phyloP scores from a whole-genome alignment of 2,329 filamentous ascomycete genomes.

The Fusarium newnesense region DNA sequence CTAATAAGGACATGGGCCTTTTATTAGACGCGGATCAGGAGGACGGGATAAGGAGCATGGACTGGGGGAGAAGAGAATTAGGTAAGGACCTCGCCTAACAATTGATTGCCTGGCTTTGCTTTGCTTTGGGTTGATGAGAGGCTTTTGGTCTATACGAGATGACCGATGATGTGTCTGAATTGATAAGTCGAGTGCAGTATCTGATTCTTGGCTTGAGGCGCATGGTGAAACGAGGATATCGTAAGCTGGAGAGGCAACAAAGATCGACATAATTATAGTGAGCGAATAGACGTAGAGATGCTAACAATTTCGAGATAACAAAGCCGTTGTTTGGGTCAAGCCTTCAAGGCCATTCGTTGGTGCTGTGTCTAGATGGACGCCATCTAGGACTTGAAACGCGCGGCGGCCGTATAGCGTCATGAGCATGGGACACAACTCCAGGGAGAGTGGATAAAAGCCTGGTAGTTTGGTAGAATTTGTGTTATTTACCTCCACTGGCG shows the following conservation, averaged over 20 bases:
- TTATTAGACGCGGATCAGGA: slow-evolving; percentile 38
- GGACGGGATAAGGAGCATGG: slow-evolving; percentile 27
- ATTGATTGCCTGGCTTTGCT: background rate
- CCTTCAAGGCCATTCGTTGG: slow-evolving; percentile 4
- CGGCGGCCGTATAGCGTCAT: slow-evolving; percentile 28
- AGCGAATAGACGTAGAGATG: slow-evolving; percentile 6
- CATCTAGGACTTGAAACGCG: slow-evolving; percentile 42
- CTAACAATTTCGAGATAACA: slow-evolving; percentile 5
- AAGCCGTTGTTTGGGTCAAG: slow-evolving; percentile 17
- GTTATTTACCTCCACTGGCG: background rate
- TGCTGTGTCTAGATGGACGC: slow-evolving; percentile 20
- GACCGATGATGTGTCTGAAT: slow-evolving; percentile 22
- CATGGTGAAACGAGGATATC: slow-evolving; percentile 27
- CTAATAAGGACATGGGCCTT: slow-evolving; percentile 25
- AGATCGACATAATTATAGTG: background rate
- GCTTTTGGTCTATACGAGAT: slow-evolving; percentile 20
- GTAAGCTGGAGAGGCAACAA: background rate
- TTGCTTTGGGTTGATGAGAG: background rate
- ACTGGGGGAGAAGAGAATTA: slow-evolving; percentile 1
- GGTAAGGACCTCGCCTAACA: background rate
- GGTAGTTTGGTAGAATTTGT: slow-evolving; percentile 21
- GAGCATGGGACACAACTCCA: background rate
- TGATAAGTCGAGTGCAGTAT: slow-evolving; percentile 8
- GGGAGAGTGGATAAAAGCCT: slow-evolving; percentile 5
- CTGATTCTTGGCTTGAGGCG: slow-evolving; percentile 1